Evolutionary conservation across 352 stramenopile genomes (phyloP).

Genomic region (Phytophthora constricta): DNA sequence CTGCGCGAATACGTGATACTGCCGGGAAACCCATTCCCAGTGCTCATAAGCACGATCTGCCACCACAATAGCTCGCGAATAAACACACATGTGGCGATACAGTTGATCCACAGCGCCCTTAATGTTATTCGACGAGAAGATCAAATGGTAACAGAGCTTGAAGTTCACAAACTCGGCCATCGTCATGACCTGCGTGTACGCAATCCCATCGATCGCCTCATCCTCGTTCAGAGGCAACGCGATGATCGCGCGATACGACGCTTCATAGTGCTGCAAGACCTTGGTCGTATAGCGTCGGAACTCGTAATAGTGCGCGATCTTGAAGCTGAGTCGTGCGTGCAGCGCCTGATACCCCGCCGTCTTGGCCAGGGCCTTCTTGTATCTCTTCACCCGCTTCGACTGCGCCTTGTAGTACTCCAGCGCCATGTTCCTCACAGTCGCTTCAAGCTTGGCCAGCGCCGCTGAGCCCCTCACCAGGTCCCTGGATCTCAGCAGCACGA

Average conservation of each 20-base stretch:
- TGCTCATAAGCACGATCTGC: conserved; percentile 77
- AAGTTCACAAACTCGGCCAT: conserved; percentile 90
- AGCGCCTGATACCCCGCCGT: conserved; percentile 54
- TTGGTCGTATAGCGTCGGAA: conserved; percentile 89
- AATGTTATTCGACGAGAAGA: conserved; percentile 87
- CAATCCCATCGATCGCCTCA: conserved; percentile 44
- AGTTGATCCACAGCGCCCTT: conserved; percentile 88
- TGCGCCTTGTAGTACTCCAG: conserved; percentile 91
- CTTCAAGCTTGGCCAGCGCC: conserved; percentile 79
- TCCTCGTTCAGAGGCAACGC: conserved; percentile 63
- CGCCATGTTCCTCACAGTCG: conserved; percentile 71
- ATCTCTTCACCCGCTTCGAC: conserved; percentile 87
- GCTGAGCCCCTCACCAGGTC: conserved; percentile 68
- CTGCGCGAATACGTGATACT: conserved; percentile 91
- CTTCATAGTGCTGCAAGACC: conserved; percentile 86
- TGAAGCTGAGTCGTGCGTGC: conserved; percentile 84
- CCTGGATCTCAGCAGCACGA: conserved; percentile 70
- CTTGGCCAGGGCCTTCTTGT: conserved; percentile 84
- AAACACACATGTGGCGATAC: conserved; percentile 80
- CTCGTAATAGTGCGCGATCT: conserved; percentile 91
- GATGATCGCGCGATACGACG: conserved; percentile 72
- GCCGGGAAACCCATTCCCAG: conserved; percentile 84
- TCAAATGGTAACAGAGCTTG: conserved; percentile 89
- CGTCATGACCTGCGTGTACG: conserved; percentile 74
- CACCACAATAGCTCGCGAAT: conserved; percentile 57